Evolutionary conservation across 306 rosid species (phyloP).

Genomic region (Quercus wislizeni): DNA sequence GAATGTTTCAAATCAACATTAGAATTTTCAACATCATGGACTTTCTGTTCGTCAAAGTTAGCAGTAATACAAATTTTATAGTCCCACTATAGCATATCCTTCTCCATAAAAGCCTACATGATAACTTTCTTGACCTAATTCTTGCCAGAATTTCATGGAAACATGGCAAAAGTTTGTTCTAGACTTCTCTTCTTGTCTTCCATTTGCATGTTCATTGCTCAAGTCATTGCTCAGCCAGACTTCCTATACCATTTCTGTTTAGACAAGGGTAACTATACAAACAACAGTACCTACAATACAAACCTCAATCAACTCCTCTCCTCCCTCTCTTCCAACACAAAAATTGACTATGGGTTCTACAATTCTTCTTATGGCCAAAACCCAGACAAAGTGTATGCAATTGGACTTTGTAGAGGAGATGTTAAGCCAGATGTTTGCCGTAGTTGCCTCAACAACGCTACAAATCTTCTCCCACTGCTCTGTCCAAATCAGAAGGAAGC

Average conservation of each 20-base stretch:
- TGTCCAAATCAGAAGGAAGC: constrained; percentile 9
- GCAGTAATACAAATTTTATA: too few relatives aligned
- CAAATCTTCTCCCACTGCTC: background rate
- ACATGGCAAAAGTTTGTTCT: background rate
- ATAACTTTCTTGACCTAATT: too few relatives aligned
- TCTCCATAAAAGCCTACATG: too few relatives aligned
- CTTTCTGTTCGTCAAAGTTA: too few relatives aligned
- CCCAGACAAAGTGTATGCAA: background rate
- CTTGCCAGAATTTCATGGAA: too few relatives aligned
- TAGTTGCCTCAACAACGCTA: constrained; percentile 1
- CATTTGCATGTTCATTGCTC: background rate
- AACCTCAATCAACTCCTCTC: background rate
- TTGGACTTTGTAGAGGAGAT: constrained; percentile 18
- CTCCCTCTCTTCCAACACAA: background rate
- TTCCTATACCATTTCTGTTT: background rate
- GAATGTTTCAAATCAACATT: too few relatives aligned
- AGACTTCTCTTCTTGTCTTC: background rate
- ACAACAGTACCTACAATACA: background rate
- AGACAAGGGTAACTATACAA: background rate
- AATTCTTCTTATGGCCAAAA: background rate
- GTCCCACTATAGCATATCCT: too few relatives aligned
- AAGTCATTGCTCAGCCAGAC: background rate
- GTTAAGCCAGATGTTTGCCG: background rate
- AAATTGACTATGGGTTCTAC: background rate
- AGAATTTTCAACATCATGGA: too few relatives aligned